Evolutionary conservation across 1,284 basidiomycete species (phyloP).

Genomic region (Sporisorium sorghi): DNA sequence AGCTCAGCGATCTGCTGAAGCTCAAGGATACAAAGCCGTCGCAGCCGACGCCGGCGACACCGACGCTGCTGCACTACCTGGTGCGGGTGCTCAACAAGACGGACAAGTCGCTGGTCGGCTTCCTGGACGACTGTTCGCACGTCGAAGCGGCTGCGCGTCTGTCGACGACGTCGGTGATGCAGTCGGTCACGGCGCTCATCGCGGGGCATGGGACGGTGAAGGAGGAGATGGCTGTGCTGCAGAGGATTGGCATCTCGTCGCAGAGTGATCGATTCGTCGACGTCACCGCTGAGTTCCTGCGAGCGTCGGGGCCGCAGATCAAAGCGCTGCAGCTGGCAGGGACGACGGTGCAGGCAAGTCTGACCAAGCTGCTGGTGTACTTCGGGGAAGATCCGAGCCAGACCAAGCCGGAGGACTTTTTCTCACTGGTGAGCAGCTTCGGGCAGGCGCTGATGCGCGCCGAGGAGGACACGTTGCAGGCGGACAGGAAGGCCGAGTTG

Average conservation of each 20-base stretch:
- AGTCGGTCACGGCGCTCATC: conserved; percentile 41
- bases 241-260: conserved; percentile 43
- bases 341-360: conserved; percentile 27
- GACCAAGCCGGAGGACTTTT: conserved; percentile 63
- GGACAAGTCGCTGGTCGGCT: conserved; percentile 78
- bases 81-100: conserved; percentile 79
- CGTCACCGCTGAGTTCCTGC: conserved; percentile 39
- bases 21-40: conserved; percentile 85
- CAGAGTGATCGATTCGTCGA: conserved; percentile 50
- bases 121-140: conserved; percentile 83
- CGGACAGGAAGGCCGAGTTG: conserved; percentile 52
- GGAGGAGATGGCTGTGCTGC: conserved; percentile 43
- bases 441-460: conserved; percentile 63
- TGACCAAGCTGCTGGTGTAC: conserved; percentile 45
- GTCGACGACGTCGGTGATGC: conserved; percentile 47
- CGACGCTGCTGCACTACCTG: conserved; percentile 87
- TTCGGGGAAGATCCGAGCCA: conserved; percentile 55
- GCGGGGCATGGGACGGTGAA: conserved; percentile 40
- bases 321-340: conserved; percentile 48
- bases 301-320: conserved; percentile 36
- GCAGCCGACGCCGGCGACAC: conserved; percentile 77
- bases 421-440: conserved; percentile 53
- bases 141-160: conserved; percentile 77
- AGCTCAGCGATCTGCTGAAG: conserved; percentile 83
- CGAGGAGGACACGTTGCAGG: conserved; percentile 61